Base-by-base conservation (phyloP, 257 asterid species). In the Plantago elongata region DNA sequence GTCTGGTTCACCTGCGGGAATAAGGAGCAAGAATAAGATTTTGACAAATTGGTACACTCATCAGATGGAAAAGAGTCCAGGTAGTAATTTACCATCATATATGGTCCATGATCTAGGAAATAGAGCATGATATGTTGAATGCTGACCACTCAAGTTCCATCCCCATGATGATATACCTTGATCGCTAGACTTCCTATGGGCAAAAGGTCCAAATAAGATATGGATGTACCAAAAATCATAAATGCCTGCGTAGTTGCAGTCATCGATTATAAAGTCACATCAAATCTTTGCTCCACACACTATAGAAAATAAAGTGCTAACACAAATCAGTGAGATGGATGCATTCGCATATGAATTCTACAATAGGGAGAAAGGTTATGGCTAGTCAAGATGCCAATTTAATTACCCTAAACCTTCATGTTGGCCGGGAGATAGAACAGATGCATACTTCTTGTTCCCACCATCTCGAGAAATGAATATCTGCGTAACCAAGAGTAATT, bases 81-180 rank as follows among this genome's bases (percentile, higher is more conserved):
- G 40, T 57, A 59, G 67, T 47, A 62, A 46, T 43, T 65, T 79
- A 89, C 99, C 99, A 63, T 93, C 99, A 71, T 93, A 93, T 70
- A 93, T 49, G 7, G 97, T 93, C 97, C 99, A 93, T 0, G 99
- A 87, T 76, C 99, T 80, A 3, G 99, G 99, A 80, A 93, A 93
- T 51, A 93, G 76, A 27, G 97, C 99, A 74, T 93, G 99, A 75
- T 93, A 93, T 13, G 99, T 89, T 42, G 99, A 93, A 75, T 87
- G 97, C 71, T 93, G 97, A 29, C 99, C 99, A 51, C 63, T 87
- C 76, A 93, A 74, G 72, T 89, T 89, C 97, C 99, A 93, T 15
- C 97, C 99, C 99, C 99, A 93, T 29, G 99, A 89, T 60, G 97
- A 87, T 76, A 87, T 85, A 72, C 96, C 99, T 66, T 83, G 92